phyloP scores from a whole-genome alignment of 202 grass and related monocot genomes.

The Zoysia matrella region DNA sequence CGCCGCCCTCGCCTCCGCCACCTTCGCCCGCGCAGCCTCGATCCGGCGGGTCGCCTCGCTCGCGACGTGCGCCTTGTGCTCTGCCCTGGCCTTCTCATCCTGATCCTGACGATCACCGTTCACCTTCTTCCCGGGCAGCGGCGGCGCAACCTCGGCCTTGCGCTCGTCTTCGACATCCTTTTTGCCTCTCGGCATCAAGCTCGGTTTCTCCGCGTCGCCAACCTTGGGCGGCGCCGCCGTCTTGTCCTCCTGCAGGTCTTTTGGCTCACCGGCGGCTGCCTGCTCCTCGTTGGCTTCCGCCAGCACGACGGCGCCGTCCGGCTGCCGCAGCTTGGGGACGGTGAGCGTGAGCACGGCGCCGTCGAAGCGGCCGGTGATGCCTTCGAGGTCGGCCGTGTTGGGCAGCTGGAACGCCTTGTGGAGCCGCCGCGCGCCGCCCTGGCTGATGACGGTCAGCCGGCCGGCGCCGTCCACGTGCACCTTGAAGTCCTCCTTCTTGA shows the following conservation, averaged over 20 bases:
- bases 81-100: conserved; percentile 24
- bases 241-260: not conserved
- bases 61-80: conserved; percentile 18
- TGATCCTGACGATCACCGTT: not conserved
- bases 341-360: conserved; percentile 51
- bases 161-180: not conserved
- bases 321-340: conserved; percentile 49
- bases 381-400: conserved; percentile 45
- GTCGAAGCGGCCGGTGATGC: conserved; percentile 56
- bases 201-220: not conserved
- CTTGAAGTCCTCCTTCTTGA: conserved; percentile 51
- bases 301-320: not conserved
- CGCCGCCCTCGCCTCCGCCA: conserved; percentile 32
- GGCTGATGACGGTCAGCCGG: conserved; percentile 51
- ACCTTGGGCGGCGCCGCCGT: not conserved
- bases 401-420: conserved; percentile 60
- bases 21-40: conserved; percentile 36
- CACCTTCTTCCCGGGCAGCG: not conserved
- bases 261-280: conserved; percentile 15
- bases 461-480: conserved; percentile 41
- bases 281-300: not conserved
- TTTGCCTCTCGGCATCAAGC: not conserved
- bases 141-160: conserved; percentile 7
- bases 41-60: conserved; percentile 25
- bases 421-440: conserved; percentile 22